Evolutionary conservation across 768 basidiomycete species (phyloP).

Genomic region (Panus rudis): DNA sequence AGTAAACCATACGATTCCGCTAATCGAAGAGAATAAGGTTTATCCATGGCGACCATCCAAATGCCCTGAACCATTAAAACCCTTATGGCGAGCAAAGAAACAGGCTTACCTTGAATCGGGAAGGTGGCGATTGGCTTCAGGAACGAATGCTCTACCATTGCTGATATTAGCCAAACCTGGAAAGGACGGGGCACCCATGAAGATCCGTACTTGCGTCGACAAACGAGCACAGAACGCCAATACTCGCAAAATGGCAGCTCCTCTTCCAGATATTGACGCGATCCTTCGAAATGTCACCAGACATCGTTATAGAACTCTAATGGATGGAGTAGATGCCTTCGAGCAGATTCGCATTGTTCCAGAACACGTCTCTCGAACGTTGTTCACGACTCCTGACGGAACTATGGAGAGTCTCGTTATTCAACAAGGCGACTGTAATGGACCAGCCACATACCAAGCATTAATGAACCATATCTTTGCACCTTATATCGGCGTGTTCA

Average conservation of each 20-base stretch:
- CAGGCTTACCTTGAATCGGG: constrained; percentile 16
- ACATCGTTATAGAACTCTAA: constrained; percentile 9
- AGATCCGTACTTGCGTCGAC: not conserved
- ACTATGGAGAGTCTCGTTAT: constrained; percentile 23
- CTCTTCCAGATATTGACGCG: constrained; percentile 18
- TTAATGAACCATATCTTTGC: constrained; percentile 23
- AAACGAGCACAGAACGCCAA: constrained; percentile 15
- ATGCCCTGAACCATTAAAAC: constrained; percentile 26
- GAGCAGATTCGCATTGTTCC: constrained; percentile 20
- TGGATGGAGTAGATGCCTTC: constrained; percentile 21
- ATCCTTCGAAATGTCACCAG: constrained; percentile 14
- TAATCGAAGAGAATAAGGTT: constrained; percentile 27
- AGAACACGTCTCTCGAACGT: constrained; percentile 15
- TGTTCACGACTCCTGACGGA: constrained; percentile 21
- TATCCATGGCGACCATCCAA: constrained; percentile 26
- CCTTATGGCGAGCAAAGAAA: constrained; percentile 23
- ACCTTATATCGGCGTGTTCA: constrained; percentile 20
- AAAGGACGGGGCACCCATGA: not conserved
- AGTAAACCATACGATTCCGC: constrained; percentile 35
- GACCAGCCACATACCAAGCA: constrained; percentile 20
- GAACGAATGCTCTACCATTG: constrained; percentile 14
- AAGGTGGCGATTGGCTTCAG: constrained; percentile 13
- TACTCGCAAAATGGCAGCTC: constrained; percentile 16
- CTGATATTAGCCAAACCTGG: constrained; percentile 8
- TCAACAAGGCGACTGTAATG: constrained; percentile 26